Percentiles rank a stretch among this genome's conserved stretches.
Conservation (phyloP, 73 alveolate genomes). For the Tetrahymena malaccensis region DNA sequence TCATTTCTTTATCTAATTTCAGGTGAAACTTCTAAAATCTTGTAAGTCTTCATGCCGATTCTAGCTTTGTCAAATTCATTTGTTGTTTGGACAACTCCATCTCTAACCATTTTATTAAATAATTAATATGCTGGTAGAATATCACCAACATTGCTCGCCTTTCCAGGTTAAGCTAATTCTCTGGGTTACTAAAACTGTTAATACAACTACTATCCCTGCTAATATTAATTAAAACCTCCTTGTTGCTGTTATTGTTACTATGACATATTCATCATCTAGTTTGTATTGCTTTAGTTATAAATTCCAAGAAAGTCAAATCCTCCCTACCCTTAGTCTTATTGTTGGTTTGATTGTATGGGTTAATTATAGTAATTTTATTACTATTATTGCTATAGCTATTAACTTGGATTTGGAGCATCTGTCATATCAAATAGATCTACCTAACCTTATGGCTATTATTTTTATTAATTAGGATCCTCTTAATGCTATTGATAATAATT, state of each 20-base stretch:
- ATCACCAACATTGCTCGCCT: neutral
- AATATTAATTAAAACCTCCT: neutral
- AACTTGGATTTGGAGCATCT: neutral
- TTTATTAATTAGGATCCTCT: neutral
- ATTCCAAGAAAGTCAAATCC: neutral
- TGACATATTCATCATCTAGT: neutral
- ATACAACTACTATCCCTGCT: neutral
- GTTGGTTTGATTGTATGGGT: neutral
- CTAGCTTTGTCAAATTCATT: neutral
- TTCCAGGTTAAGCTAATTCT: neutral
- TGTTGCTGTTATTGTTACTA: neutral
- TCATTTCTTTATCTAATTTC: neutral
- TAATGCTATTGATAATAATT: neutral
- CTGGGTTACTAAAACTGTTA: neutral
- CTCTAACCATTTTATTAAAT: neutral
- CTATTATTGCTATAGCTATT: neutral
- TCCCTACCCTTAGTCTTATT: neutral
- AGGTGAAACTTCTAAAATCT: neutral
- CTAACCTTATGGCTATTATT: neutral
- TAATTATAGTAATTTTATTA: neutral
- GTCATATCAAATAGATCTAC: neutral
- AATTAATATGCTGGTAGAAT: neutral
- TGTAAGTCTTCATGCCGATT: neutral
- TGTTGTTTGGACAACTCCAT: neutral
- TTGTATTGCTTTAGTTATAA: neutral